Evolutionary conservation across 176 grass and related monocot genomes (phyloP).

Genomic region (Puya raimondii): DNA sequence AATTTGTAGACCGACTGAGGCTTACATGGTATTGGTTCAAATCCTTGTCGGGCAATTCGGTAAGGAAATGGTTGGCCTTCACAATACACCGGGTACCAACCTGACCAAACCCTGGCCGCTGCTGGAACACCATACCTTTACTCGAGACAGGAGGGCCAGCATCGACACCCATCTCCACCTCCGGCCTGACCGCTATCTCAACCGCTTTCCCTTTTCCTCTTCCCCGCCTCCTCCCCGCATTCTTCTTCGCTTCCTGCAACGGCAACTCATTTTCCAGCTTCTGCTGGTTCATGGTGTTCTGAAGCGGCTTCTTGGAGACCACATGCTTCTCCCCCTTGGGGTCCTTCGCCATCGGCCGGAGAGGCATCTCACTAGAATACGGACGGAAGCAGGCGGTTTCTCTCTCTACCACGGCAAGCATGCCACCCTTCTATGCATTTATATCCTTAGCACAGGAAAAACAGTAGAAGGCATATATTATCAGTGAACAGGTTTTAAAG

Average conservation of each 20-base stretch:
- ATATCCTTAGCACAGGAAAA: background rate
- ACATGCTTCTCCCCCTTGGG: constrained; percentile 33
- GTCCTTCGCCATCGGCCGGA: constrained; percentile 29
- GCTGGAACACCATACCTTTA: constrained; percentile 65
- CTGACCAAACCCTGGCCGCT: constrained; percentile 78
- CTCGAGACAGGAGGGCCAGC: constrained; percentile 35
- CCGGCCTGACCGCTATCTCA: constrained; percentile 9
- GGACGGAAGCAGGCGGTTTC: constrained; percentile 10
- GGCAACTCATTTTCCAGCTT: constrained; percentile 31
- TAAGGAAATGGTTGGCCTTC: constrained; percentile 67
- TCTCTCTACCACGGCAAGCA: constrained; percentile 57
- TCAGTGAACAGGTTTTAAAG: constrained; percentile 11
- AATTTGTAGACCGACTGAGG: background rate
- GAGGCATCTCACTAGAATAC: constrained; percentile 30
- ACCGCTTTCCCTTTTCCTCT: constrained; percentile 33
- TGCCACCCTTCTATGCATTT: constrained; percentile 28
- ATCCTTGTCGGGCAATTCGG: constrained; percentile 55
- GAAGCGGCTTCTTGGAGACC: constrained; percentile 72
- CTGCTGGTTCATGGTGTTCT: constrained; percentile 71
- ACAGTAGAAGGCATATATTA: constrained; percentile 16
- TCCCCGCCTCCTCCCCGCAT: constrained; percentile 34
- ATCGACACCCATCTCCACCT: constrained; percentile 13
- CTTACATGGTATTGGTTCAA: constrained; percentile 64
- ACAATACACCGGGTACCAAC: constrained; percentile 58
- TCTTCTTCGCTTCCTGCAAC: constrained; percentile 47